A percentile compares a stretch with the other conserved stretches of the same genome.
phyloP scores from a whole-genome alignment of 1,139 yeast species.

The Suhomyces bribrorum region DNA sequence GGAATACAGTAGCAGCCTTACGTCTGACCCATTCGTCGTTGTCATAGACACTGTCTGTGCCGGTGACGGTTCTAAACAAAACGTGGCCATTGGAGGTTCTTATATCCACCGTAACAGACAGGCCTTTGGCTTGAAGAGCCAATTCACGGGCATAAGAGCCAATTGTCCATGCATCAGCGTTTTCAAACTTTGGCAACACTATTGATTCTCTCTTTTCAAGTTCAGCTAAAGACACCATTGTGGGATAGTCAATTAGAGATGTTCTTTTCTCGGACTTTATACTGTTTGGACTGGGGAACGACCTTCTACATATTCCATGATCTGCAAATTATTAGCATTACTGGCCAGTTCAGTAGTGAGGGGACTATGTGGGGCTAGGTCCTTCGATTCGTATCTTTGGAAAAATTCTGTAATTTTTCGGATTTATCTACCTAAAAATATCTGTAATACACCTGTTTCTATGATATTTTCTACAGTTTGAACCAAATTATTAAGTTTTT shows the following conservation, averaged over 20 bases:
- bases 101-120: slow-evolving; percentile 53
- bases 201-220: slow-evolving; percentile 14
- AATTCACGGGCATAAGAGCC: slow-evolving; percentile 36
- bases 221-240: slow-evolving; percentile 1
- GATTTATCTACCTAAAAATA: no score
- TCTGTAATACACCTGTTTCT: no score
- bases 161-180: slow-evolving; percentile 38
- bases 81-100: slow-evolving; percentile 51
- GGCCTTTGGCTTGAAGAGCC: slow-evolving; percentile 24
- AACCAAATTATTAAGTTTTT: no score
- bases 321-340: no score
- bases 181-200: slow-evolving; percentile 26
- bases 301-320: slow-evolving; percentile 3
- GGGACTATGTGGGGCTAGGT: no score
- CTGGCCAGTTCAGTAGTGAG: no score
- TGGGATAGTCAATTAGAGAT: slow-evolving; percentile 3
- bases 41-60: slow-evolving; percentile 46
- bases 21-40: slow-evolving; percentile 62
- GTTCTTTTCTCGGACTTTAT: not conserved
- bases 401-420: no score
- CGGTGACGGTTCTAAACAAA: slow-evolving; percentile 52
- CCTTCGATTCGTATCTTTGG: no score
- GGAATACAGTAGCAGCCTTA: slow-evolving; percentile 51
- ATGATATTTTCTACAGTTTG: no score
- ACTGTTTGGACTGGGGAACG: slow-evolving; percentile 2